Evolutionary conservation across 179 eudicot species (phyloP).

Genomic region (Vitellaria paradoxa): DNA sequence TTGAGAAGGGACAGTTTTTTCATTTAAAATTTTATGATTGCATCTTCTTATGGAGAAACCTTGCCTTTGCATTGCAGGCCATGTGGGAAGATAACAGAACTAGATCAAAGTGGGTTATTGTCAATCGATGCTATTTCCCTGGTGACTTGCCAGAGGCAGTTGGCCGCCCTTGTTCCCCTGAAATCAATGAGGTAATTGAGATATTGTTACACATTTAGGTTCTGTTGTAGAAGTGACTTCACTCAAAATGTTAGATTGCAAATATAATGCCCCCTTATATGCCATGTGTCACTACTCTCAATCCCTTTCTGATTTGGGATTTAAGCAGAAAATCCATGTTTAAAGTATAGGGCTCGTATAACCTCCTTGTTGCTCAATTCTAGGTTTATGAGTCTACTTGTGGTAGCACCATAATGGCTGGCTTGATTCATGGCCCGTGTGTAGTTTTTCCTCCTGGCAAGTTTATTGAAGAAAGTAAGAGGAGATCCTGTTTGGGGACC

Average conservation of each 20-base stretch:
- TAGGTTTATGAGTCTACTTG: slow-evolving; percentile 89
- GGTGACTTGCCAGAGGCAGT: slow-evolving; percentile 85
- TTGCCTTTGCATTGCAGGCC: slow-evolving; percentile 42
- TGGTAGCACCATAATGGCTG: slow-evolving; percentile 51
- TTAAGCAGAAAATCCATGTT: background rate
- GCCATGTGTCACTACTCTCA: background rate
- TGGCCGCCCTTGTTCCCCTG: slow-evolving; percentile 90
- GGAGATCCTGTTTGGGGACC: slow-evolving; percentile 31
- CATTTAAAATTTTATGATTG: background rate
- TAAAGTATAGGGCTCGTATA: background rate
- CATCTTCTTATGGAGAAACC: slow-evolving; percentile 7
- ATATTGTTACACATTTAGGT: background rate
- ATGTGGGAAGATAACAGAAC: slow-evolving; percentile 94
- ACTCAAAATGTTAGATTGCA: slow-evolving; percentile 5
- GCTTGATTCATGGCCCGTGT: slow-evolving; percentile 71
- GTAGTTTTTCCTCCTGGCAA: slow-evolving; percentile 68
- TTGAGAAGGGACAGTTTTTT: background rate
- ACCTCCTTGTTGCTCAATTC: slow-evolving; percentile 14
- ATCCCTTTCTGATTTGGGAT: background rate
- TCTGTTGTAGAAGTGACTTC: background rate
- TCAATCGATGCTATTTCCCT: slow-evolving; percentile 75
- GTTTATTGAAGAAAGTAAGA: slow-evolving; percentile 51
- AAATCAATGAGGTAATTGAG: slow-evolving; percentile 70
- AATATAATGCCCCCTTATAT: background rate
- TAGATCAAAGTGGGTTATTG: slow-evolving; percentile 61